Evolutionary conservation across 2,329 filamentous ascomycete species (phyloP), one percentile per base, ranked within the genome.

Genomic region (Periconia digitata): DNA sequence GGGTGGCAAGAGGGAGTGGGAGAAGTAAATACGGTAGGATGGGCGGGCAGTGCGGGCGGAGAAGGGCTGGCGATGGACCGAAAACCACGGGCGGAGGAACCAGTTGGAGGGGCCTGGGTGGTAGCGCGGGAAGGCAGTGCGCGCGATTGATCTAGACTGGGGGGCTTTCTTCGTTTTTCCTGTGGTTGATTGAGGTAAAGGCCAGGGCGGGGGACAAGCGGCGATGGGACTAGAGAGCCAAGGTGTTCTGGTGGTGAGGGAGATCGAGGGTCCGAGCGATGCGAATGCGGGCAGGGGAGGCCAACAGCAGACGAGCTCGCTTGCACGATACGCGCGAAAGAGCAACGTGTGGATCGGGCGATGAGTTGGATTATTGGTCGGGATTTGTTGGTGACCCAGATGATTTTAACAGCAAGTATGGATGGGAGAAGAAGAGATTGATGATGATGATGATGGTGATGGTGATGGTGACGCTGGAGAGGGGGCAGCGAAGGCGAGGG

Each of bases 1-100:
- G 24, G 24, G 24, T 27, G 13, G 24, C 6, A 7, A 27, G 24
- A 7, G 13, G 24, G 6, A 13, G 46, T 13, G 40, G 40, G 32
- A 35, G 23, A 24, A n/a, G 22, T 47, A 54, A 55, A 59, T 54
- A 62, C 56, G 54, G 54, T 53, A 49, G 48, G 62, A 59, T 59
- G 64, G 15, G 32, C 15, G 15, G 6, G 40, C 8, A 27, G 23
- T 42, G 40, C n/a, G 40, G n/a, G 22, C 18, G 40, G 40, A 15
- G 38, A 18, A 40, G 38, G 36, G 16, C 36, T 38, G 10, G 20
- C 20, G 6, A 38, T 38, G 36, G 36, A 17, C 36, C 36, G 36
- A 36, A 32, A 32, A 32, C 27, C 8, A 8, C 27, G n/a, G 27
- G 27, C 27, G 27, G 8, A 36, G 15, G 7, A 18, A 36, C 34